Percentiles rank a stretch among this genome's conserved stretches.
These are phyloP conservation scores for Erysiphe neolycopersici DNA, from an alignment of 2,329 filamentous ascomycete species.

Conservation along the genomic window DNA sequence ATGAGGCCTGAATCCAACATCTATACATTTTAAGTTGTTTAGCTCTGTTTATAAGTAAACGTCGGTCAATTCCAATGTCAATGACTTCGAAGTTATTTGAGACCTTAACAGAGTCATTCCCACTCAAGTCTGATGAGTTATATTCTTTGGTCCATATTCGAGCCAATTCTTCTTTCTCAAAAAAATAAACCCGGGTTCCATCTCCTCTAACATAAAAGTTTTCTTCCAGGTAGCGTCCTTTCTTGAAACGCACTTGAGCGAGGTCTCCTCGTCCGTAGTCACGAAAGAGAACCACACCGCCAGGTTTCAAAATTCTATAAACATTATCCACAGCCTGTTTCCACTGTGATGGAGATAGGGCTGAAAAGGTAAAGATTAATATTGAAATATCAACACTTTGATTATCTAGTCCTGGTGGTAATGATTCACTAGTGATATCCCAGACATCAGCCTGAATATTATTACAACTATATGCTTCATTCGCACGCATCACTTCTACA, in stretches of 20 bases:
- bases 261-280: slow-evolving; percentile 92
- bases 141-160: slow-evolving; percentile 42
- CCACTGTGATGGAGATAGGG: slow-evolving; percentile 69
- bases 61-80: slow-evolving; percentile 60
- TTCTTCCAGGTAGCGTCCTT: slow-evolving; percentile 76
- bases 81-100: slow-evolving; percentile 35
- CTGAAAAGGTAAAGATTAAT: slow-evolving; percentile 94
- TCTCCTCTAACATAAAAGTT: slow-evolving; percentile 96
- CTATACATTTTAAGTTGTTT: slow-evolving; percentile 92
- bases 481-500: slow-evolving; percentile 68
- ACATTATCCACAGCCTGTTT: slow-evolving; percentile 56
- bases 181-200: slow-evolving; percentile 92
- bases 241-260: slow-evolving; percentile 91
- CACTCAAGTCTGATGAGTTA: slow-evolving; percentile 1
- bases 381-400: slow-evolving; percentile 75
- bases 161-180: slow-evolving; percentile 60
- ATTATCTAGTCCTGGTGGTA: slow-evolving; percentile 53
- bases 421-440: slow-evolving; percentile 49
- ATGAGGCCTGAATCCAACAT: slow-evolving; percentile 78
- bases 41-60: slow-evolving; percentile 77
- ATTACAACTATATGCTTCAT: slow-evolving; percentile 46
- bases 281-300: slow-evolving; percentile 79
- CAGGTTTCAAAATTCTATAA: slow-evolving; percentile 59
- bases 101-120: slow-evolving; percentile 1
- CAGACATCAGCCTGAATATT: slow-evolving; percentile 77